Conservation (phyloP, 805 yeast species). For the Pichia pseudocactophila region DNA sequence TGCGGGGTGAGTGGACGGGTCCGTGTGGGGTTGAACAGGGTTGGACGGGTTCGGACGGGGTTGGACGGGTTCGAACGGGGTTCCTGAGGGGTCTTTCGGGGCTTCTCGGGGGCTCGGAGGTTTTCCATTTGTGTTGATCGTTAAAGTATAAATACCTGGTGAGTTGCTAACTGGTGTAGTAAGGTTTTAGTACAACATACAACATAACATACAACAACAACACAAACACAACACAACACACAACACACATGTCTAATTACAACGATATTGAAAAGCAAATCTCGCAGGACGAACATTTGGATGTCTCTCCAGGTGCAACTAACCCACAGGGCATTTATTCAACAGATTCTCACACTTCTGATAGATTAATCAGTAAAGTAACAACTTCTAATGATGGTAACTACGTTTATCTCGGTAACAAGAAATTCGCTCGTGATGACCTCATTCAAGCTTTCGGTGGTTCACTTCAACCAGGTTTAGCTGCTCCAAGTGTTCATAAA, state of each 20-base stretch:
- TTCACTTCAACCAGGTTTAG: conserved; percentile 62
- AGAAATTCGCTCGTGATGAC: conserved; percentile 54
- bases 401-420: conserved; percentile 59
- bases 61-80: not conserved
- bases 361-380: conserved; percentile 15
- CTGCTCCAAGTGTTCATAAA: conserved; percentile 48
- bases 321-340: conserved; percentile 17
- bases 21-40: not conserved
- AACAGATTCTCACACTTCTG: conserved; percentile 9
- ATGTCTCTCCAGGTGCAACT: conserved; percentile 9
- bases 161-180: no score
- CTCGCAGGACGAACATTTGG: conserved; percentile 13
- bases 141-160: not conserved
- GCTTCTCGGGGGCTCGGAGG: no score
- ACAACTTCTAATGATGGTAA: conserved; percentile 52
- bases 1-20: not conserved
- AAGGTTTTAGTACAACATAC: no score
- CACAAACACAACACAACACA: not conserved
- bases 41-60: not conserved
- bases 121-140: no score
- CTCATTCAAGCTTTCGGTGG: conserved; percentile 71
- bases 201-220: not conserved
- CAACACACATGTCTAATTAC: conserved; percentile 6
- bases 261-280: conserved; percentile 17
- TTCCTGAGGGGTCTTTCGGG: no score